Conservation (phyloP, 2,329 filamentous ascomycete genomes). For the Dactylonectria estremocensis region DNA sequence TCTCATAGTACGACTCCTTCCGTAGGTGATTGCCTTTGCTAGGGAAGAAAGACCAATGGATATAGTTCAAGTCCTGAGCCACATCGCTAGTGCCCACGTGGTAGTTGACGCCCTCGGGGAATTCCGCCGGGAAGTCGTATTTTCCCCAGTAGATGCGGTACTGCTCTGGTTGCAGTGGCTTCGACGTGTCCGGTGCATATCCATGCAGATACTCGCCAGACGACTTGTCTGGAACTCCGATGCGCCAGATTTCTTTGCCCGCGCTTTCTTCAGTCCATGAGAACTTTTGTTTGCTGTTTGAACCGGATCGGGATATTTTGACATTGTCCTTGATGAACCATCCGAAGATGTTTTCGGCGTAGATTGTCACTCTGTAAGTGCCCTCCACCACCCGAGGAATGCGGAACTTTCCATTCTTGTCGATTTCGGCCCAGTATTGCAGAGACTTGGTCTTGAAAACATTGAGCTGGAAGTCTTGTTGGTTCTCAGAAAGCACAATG, state of each 20-base stretch:
- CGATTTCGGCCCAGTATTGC: neutral
- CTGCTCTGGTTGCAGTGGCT: neutral
- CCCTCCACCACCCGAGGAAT: neutral
- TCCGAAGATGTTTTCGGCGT: neutral
- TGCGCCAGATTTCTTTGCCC: neutral
- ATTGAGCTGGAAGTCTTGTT: neutral
- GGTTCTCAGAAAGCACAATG: neutral
- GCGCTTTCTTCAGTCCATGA: neutral
- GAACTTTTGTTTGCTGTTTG: neutral
- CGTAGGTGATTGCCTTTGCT: neutral
- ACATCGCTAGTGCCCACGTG: neutral
- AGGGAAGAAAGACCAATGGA: neutral
- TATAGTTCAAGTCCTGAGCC: neutral
- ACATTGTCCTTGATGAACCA: neutral
- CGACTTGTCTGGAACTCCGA: neutral
- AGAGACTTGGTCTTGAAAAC: neutral
- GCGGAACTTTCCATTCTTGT: neutral
- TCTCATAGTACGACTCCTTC: neutral
- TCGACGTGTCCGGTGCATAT: neutral
- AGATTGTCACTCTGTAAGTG: neutral
- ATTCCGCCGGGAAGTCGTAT: neutral
- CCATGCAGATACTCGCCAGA: neutral
- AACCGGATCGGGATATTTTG: neutral
- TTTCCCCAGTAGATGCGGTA: neutral
- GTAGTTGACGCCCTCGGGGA: neutral